Evolutionary conservation across 768 basidiomycete species (phyloP).

Genomic region (Hortiboletus flavorubellus): DNA sequence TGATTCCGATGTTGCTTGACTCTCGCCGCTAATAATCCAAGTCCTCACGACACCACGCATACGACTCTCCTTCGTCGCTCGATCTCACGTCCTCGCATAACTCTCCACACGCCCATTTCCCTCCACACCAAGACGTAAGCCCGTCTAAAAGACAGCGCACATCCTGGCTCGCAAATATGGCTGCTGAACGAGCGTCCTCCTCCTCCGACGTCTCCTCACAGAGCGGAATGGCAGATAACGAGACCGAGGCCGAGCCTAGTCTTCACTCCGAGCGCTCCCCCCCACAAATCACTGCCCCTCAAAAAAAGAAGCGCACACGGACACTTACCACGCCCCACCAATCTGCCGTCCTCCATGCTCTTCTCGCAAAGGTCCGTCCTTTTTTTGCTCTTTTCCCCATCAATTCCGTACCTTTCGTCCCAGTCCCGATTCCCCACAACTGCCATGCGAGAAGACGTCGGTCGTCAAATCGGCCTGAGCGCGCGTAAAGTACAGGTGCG

Average conservation of each 20-base stretch:
- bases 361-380: constrained; percentile 72
- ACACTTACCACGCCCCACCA: constrained; percentile 88
- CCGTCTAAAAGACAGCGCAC: constrained; percentile 20
- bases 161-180: constrained; percentile 17
- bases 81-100: constrained; percentile 15
- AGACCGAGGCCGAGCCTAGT: constrained; percentile 46
- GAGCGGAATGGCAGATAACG: constrained; percentile 57
- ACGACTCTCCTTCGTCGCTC: constrained; percentile 3
- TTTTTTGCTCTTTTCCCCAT: background rate
- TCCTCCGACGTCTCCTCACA: constrained; percentile 45
- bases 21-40: constrained; percentile 24
- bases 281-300: constrained; percentile 29
- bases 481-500: constrained; percentile 87
- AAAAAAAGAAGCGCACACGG: constrained; percentile 70
- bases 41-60: constrained; percentile 20
- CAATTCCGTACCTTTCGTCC: background rate
- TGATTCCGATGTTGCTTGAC: background rate
- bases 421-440: constrained; percentile 90
- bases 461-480: constrained; percentile 82
- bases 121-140: constrained; percentile 22
- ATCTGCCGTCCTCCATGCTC: constrained; percentile 80
- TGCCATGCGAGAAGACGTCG: constrained; percentile 83
- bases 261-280: constrained; percentile 39
- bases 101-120: constrained; percentile 12
- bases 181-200: constrained; percentile 25